Base-by-base conservation (phyloP, 2,329 filamentous ascomycete species). In the Westerdykella aurantiaca region DNA sequence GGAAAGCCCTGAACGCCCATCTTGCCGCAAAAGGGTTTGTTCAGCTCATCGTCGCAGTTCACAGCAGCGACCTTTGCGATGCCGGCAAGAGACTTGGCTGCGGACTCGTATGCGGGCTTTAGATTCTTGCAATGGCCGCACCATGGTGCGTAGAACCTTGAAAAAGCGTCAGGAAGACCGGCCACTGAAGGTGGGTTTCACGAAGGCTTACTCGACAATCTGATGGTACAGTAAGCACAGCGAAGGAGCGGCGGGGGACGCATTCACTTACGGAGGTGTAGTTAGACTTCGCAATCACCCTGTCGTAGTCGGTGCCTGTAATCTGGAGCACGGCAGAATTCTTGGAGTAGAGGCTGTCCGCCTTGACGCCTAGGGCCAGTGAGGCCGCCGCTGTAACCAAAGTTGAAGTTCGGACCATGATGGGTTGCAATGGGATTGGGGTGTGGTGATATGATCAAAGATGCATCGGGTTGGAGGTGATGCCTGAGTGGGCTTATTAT, bases 91-190 rank as follows among this genome's bases (percentile, higher is more conserved):
- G 83, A 88, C 60, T 85, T 86, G 56, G 93, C 93, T 2, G 84
- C 90, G 69, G 95, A 95, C 69, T 97, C 91, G 71, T 93, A 98
- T 37, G 88, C 87, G 3, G 90, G 91, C 72, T 96, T 90, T 60
- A 98, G 84, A 71, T 86, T 96, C 71, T 95, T 80, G 74, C 93
- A 98, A 72, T 97, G 93, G 34, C 91, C 93, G 61, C 93, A 97
- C 91, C 91, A 97, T 18, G 91, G 91, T 7, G 91, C 91, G 63
- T 95, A 97, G 77, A 97, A 97, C 71, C 90, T 88, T 77, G 77
- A 82, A 53, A 53, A 31, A 29, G 25, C 25, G 25, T 29, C 25
- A 29, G 25, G 25, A 29, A 29, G 10, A 29, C 9, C 18, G 25
- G 25, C 31, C 7, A 4, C 4, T 16, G 34, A 37, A 18, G 23